Evolutionary conservation across 768 basidiomycete species (phyloP), one percentile per base, ranked within the genome.

Genomic region (Coprinopsis cinerea): DNA sequence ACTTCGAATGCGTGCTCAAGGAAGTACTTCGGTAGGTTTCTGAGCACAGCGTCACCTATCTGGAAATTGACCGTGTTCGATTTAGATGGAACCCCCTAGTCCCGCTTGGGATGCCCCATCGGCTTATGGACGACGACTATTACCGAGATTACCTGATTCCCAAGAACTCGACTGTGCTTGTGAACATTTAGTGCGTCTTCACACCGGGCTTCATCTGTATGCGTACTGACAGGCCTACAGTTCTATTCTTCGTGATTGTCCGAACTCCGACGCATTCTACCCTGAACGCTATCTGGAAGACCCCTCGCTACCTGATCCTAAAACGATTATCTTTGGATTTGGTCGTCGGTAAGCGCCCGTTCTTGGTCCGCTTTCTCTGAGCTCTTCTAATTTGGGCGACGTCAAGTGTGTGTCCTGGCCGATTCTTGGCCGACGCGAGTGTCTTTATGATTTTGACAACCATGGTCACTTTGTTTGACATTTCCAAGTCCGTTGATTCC

Each of bases 281-380:
- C 81, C 81, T 2, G 74, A 79, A 36, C 70, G 81, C 46, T 77
- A 75, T 58, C 51, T 73, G 43, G 64, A 70, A 7, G 64, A 69
- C 41, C 57, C 63, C 17, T 55, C 61, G 34, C 62, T 71, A 27
- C 66, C 67, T 17, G 73, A 79, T 60, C 77, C 79, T 26, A 64
- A 70, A 26, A 70, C 72, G 28, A 58, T 77, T 30, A 67, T 78
- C 17, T 82, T 81, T 55, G 80, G 79, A 6, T 82, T 82, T 61
- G 80, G 80, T 25, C 67, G 79, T 48, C 66, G 77, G 76, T 76
- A 50, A 61, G 64, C 47, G 23, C 40, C 30, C 4, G 14, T 45
- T 30, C 25, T 43, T 41, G 36, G 15, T 32, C 51, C 51, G 47
- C 28, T 25, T 20, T 6, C 13, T 5, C 13, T 44, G 6, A 17